These are phyloP conservation scores for Collybia nuda DNA, from an alignment of 768 basidiomycete genomes.

Conservation along the genomic window DNA sequence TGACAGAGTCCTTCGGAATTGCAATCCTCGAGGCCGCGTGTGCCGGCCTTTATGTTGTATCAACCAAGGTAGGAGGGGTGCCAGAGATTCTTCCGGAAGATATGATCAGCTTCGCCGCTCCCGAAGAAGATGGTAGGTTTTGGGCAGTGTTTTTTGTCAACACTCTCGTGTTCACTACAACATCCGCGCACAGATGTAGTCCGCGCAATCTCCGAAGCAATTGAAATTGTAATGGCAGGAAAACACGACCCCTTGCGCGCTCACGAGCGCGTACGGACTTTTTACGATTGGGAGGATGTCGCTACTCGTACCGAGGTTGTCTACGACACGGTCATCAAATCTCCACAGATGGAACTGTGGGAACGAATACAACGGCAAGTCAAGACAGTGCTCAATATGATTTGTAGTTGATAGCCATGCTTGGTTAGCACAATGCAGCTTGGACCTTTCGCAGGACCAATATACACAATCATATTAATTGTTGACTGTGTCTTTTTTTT, in stretches of 20 bases:
- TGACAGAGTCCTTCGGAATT: conserved; percentile 96
- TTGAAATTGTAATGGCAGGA: conserved; percentile 63
- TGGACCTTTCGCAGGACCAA: conserved; percentile 81
- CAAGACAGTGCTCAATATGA: background rate
- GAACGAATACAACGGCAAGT: conserved; percentile 72
- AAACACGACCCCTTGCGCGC: conserved; percentile 74
- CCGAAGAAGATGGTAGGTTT: conserved; percentile 85
- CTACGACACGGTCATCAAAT: conserved; percentile 66
- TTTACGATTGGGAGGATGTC: conserved; percentile 88
- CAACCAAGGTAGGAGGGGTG: conserved; percentile 92
- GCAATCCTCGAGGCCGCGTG: conserved; percentile 98
- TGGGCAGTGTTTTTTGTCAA: background rate
- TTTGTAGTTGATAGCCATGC: background rate
- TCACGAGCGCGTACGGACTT: conserved; percentile 73
- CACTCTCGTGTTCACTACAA: background rate
- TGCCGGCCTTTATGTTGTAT: conserved; percentile 91
- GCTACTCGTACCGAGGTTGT: conserved; percentile 81
- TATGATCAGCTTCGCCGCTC: conserved; percentile 93
- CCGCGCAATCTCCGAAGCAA: conserved; percentile 78
- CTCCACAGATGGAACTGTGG: conserved; percentile 67
- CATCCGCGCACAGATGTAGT: conserved; percentile 64
- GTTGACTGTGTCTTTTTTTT: conserved; percentile 89
- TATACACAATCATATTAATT: conserved; percentile 84
- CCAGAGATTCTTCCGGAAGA: conserved; percentile 93
- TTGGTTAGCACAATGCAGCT: conserved; percentile 65